phyloP scores from a whole-genome alignment of 768 basidiomycete genomes.

The Clathrus columnatus region DNA sequence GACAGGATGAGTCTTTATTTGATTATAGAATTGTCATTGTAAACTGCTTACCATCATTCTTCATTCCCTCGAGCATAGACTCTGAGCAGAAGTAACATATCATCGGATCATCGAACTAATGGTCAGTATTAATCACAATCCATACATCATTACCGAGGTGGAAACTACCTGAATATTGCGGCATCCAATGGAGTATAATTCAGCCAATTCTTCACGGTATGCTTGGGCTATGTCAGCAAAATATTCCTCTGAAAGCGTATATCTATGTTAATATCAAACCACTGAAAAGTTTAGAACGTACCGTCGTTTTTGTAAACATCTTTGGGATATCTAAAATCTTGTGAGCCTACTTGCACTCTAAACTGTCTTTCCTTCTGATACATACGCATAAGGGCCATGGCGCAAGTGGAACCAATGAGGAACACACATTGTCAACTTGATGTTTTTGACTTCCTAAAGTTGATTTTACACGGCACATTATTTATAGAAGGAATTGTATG shows the following conservation, averaged over 20 bases:
- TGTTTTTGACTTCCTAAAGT: constrained; percentile 47
- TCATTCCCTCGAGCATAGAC: constrained; percentile 46
- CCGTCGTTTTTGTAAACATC: constrained; percentile 55
- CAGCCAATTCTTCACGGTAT: constrained; percentile 36
- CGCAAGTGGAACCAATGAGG: constrained; percentile 68
- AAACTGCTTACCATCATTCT: constrained; percentile 32
- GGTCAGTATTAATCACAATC: constrained; percentile 25
- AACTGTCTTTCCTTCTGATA: constrained; percentile 13
- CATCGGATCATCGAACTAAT: constrained; percentile 36
- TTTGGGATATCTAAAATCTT: constrained; percentile 18
- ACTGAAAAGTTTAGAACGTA: constrained; percentile 16
- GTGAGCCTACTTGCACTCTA: not conserved
- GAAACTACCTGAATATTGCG: constrained; percentile 20
- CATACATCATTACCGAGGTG: constrained; percentile 13
- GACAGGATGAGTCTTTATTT: not conserved
- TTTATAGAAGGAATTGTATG: no score
- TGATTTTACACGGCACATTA: constrained; percentile 6
- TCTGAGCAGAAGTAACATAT: constrained; percentile 61
- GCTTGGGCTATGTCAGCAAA: constrained; percentile 41
- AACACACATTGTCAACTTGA: constrained; percentile 66
- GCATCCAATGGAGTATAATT: constrained; percentile 36
- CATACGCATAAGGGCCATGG: constrained; percentile 55
- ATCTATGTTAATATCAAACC: constrained; percentile 1
- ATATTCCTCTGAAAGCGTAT: constrained; percentile 27
- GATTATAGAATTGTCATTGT: no score